Evolutionary conservation across 768 basidiomycete species (phyloP).

Genomic region (Dioszegia aurantiaca): DNA sequence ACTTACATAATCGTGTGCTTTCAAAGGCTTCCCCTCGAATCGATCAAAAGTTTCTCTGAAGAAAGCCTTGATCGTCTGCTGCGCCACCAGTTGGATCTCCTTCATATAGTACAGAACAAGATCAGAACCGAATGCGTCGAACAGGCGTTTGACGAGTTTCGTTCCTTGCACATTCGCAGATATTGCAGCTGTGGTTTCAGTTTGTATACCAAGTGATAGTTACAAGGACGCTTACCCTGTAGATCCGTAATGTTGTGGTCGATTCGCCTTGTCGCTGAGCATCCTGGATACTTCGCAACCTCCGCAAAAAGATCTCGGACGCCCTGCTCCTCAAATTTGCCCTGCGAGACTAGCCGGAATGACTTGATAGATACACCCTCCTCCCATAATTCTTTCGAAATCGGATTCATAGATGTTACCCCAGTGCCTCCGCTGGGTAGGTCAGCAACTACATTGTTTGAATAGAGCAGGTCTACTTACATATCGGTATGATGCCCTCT

Average conservation of each 20-base stretch:
- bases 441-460: slow-evolving; percentile 3
- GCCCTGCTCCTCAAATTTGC: slow-evolving; percentile 32
- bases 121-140: slow-evolving; percentile 41
- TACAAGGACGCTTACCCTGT: slow-evolving; percentile 20
- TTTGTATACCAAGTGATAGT: slow-evolving; percentile 10
- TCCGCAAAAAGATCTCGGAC: slow-evolving; percentile 32
- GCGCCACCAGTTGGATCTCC: slow-evolving; percentile 41
- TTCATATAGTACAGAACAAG: slow-evolving; percentile 39
- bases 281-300: slow-evolving; percentile 36
- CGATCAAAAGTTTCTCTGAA: slow-evolving; percentile 31
- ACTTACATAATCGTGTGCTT: slow-evolving; percentile 21
- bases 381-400: slow-evolving; percentile 31
- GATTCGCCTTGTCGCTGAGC: slow-evolving; percentile 38
- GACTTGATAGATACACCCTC: slow-evolving; percentile 38
- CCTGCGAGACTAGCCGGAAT: slow-evolving; percentile 33
- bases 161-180: slow-evolving; percentile 40
- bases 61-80: slow-evolving; percentile 38
- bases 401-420: slow-evolving; percentile 38
- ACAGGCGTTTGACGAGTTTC: slow-evolving; percentile 31
- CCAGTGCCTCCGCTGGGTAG: slow-evolving; percentile 16
- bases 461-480: too few relatives aligned
- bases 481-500: slow-evolving; percentile 16
- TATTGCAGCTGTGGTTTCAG: slow-evolving; percentile 19
- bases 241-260: slow-evolving; percentile 46
- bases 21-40: slow-evolving; percentile 20